These are phyloP conservation scores for Ceratobasidium sp. DNA, from an alignment of 1,284 basidiomycete genomes.

Conservation along the genomic window DNA sequence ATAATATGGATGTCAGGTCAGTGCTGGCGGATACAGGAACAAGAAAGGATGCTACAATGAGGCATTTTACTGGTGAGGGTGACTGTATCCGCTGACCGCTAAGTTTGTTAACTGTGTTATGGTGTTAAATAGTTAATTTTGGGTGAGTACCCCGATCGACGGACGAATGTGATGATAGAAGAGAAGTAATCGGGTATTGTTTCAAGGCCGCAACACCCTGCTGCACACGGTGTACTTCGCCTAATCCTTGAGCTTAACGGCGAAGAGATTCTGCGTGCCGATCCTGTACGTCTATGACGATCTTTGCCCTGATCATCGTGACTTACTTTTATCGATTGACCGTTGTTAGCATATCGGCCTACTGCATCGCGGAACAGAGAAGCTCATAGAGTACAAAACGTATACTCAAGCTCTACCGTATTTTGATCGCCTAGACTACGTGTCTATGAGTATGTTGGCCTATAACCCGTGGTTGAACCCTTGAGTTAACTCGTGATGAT, in stretches of 20 bases:
- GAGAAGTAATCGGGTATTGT: background rate
- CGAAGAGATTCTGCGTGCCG: conserved; percentile 91
- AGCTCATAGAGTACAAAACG: conserved; percentile 99
- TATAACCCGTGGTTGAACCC: background rate
- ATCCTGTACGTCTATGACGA: conserved; percentile 72
- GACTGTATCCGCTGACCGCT: conserved; percentile 10
- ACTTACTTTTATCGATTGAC: conserved; percentile 47
- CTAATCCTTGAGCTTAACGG: conserved; percentile 98
- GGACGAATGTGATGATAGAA: background rate
- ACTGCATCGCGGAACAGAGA: conserved; percentile 97
- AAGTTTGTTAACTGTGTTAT: background rate
- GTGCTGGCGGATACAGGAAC: conserved; percentile 82
- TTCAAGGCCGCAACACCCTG: conserved; percentile 94
- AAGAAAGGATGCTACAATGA: conserved; percentile 83
- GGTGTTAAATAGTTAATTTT: conserved; percentile 78
- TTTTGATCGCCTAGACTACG: conserved; percentile 99
- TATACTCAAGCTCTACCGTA: conserved; percentile 99
- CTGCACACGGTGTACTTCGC: conserved; percentile 97
- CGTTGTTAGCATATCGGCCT: conserved; percentile 87
- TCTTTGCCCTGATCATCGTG: conserved; percentile 10
- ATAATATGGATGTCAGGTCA: conserved; percentile 79
- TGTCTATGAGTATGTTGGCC: conserved; percentile 90
- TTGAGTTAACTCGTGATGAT: conserved; percentile 9
- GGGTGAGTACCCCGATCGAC: conserved; percentile 66
- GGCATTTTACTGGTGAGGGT: conserved; percentile 87